A percentile compares a stretch with the other conserved stretches of the same genome.
These are phyloP conservation scores for Plasmopara halstedii DNA, from an alignment of 352 stramenopile genomes.

Conservation along the genomic window DNA sequence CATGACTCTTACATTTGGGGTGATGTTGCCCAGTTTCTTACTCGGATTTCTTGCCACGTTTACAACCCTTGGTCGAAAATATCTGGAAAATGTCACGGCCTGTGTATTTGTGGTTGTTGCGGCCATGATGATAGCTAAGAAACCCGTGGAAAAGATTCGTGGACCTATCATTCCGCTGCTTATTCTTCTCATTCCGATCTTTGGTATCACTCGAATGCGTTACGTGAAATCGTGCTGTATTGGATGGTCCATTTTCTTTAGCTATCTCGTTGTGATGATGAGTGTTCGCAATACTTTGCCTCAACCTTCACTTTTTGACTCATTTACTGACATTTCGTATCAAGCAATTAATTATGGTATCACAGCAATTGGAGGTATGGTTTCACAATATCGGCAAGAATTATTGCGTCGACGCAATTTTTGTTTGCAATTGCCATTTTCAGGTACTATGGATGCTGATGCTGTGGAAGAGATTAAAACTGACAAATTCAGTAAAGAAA, in stretches of 20 bases:
- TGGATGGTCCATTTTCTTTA: slow-evolving; percentile 64
- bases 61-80: slow-evolving; percentile 31
- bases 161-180: slow-evolving; percentile 65
- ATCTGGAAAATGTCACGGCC: slow-evolving; percentile 61
- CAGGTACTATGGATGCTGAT: slow-evolving; percentile 58
- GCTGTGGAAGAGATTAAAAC: slow-evolving; percentile 48
- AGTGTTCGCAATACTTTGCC: slow-evolving; percentile 33
- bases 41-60: slow-evolving; percentile 50
- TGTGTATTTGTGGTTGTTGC: slow-evolving; percentile 53
- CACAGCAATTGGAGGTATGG: slow-evolving; percentile 69
- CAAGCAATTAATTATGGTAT: slow-evolving; percentile 81
- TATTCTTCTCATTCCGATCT: slow-evolving; percentile 78
- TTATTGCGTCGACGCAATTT: slow-evolving; percentile 69
- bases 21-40: slow-evolving; percentile 47
- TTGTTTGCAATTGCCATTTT: slow-evolving; percentile 68
- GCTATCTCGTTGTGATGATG: slow-evolving; percentile 56
- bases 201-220: slow-evolving; percentile 78
- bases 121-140: slow-evolving; percentile 69
- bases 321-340: slow-evolving; percentile 70
- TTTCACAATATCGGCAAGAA: slow-evolving; percentile 80
- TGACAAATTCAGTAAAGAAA: slow-evolving; percentile 66
- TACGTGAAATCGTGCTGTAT: slow-evolving; percentile 67
- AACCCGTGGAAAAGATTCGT: slow-evolving; percentile 59
- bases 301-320: slow-evolving; percentile 38
- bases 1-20: slow-evolving; percentile 47